Evolutionary conservation across 768 basidiomycete species (phyloP), one percentile per base, ranked within the genome.

Genomic region (Collybia nuda): DNA sequence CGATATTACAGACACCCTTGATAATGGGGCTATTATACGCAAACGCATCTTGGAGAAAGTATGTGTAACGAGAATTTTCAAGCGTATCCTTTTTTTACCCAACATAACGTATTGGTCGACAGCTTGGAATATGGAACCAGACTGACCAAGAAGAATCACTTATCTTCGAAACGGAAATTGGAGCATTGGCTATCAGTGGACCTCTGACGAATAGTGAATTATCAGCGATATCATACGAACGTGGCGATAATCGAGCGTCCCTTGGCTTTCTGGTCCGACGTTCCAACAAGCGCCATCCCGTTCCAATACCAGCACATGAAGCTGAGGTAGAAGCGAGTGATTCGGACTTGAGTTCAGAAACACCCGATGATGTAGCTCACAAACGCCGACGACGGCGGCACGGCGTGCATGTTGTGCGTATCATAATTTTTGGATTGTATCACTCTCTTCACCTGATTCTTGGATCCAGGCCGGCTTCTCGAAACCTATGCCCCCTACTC

Each of bases 91-190:
- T 41, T 21, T 12, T 19, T 28, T 19, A 23, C 11, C 22, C 6
- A 17, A 41, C 12, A 29, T 32, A 11, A 32, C 14, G 9, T 32
- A 32, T 32, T 11, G 9, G 12, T 32, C 14, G 44, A 14, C 37
- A 60, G 59, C 56, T 60, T 7, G 49, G 59, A 29, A 54, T 60
- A 18, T 45, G 44, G 43, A 52, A 53, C 23, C 28, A 17, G 7
- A 52, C 53, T 40, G 56, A 60, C 2, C 54, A 56, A 43, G 43
- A 42, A 12, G 45, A 45, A 12, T 44, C 56, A 7, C 54, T 57
- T n/a, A 56, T 60, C 21, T 60, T 51, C 21, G 59, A 60, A 44
- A 56, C 59, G 5, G 56, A 60, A 42, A 57, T 60, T 35, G 59
- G 59, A 19, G 54, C 56, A 17, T 48, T 57, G 6, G 54, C 54